These are phyloP conservation scores for Macroventuria anomochaeta DNA, from an alignment of 2,329 filamentous ascomycete species.

Conservation along the genomic window DNA sequence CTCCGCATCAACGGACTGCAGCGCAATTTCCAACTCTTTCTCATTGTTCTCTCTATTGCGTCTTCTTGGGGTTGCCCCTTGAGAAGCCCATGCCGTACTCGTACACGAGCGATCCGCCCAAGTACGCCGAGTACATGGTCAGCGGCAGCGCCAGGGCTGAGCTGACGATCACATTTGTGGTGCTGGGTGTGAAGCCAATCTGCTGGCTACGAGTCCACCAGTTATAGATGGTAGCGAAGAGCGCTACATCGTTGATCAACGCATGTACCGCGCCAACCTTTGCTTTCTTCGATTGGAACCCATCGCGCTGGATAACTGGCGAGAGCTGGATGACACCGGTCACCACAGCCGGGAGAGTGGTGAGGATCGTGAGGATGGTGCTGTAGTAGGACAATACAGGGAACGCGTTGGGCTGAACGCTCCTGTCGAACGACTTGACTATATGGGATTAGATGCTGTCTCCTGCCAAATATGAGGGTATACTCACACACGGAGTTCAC, in stretches of 20 bases:
- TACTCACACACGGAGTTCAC: slow-evolving; percentile 37
- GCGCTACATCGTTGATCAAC: slow-evolving; percentile 51
- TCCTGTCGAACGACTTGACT: slow-evolving; percentile 41
- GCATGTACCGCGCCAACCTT: slow-evolving; percentile 53
- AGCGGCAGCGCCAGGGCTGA: slow-evolving; percentile 43
- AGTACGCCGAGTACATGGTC: slow-evolving; percentile 50
- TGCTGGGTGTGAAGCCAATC: slow-evolving; percentile 44
- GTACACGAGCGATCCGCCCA: slow-evolving; percentile 55
- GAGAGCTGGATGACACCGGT: slow-evolving; percentile 49
- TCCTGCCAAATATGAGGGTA: background rate
- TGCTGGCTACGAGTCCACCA: slow-evolving; percentile 51
- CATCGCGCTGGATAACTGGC: slow-evolving; percentile 53
- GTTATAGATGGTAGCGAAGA: slow-evolving; percentile 50
- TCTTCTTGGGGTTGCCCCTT: slow-evolving; percentile 26
- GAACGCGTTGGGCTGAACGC: slow-evolving; percentile 40
- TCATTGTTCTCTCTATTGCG: background rate
- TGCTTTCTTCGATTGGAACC: slow-evolving; percentile 51
- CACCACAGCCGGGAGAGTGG: slow-evolving; percentile 41
- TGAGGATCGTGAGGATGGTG: slow-evolving; percentile 49
- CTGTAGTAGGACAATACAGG: slow-evolving; percentile 54
- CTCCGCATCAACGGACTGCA: background rate
- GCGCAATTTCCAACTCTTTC: background rate
- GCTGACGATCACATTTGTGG: slow-evolving; percentile 49
- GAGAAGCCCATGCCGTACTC: slow-evolving; percentile 55
- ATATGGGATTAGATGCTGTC: background rate